Percentiles rank a stretch among this genome's conserved stretches.
phyloP scores from a whole-genome alignment of 176 grass and related monocot species.

The Saccharum spontaneum region DNA sequence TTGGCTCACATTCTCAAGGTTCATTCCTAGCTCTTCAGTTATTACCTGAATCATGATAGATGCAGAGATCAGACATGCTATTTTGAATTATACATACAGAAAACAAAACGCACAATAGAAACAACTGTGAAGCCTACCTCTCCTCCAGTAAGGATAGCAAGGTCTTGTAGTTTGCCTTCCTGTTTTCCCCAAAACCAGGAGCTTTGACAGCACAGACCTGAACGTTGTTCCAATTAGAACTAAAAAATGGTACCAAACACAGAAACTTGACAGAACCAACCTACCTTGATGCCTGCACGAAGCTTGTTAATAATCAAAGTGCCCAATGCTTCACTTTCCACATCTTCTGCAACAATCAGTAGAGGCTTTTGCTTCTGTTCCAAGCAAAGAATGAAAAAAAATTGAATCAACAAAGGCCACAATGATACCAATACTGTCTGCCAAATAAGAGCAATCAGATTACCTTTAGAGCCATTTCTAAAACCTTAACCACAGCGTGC shows the following conservation, averaged over 20 bases:
- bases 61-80: not conserved
- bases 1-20: too few relatives aligned
- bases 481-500: conserved; percentile 76
- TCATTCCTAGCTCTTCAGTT: conserved; percentile 94
- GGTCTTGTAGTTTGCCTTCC: conserved; percentile 94
- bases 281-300: conserved; percentile 95
- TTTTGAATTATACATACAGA: not conserved
- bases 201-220: conserved; percentile 98
- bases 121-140: conserved; percentile 47
- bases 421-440: not conserved
- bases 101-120: not conserved
- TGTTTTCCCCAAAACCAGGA: conserved; percentile 98
- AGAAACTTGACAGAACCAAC: not conserved
- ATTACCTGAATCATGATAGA: conserved; percentile 63
- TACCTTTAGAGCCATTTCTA: conserved; percentile 87
- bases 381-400: conserved; percentile 17
- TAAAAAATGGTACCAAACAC: not conserved
- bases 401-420: not conserved
- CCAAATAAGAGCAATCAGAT: not conserved
- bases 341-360: conserved; percentile 94
- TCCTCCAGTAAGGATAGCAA: conserved; percentile 84
- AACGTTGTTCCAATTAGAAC: conserved; percentile 6
- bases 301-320: conserved; percentile 96
- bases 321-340: conserved; percentile 96
- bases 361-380: conserved; percentile 84